Evolutionary conservation across 352 stramenopile species (phyloP), one percentile per base, ranked within the genome.

Genomic region (Pythium rishiriense): DNA sequence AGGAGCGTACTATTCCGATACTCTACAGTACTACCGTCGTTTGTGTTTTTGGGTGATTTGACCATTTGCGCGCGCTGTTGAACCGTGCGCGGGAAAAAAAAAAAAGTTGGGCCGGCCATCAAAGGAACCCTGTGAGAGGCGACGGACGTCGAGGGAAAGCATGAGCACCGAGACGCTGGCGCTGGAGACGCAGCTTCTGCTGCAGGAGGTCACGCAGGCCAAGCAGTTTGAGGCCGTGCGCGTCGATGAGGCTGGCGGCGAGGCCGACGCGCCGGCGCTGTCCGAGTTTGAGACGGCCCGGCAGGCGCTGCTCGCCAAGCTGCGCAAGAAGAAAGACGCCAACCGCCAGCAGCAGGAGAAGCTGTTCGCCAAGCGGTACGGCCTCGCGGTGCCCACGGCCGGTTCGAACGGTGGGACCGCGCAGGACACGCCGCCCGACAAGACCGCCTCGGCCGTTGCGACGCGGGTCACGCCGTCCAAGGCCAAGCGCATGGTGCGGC

Each of bases 161-260:
- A 79, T 77, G 69, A 82, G 72, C 53, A 75, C 69, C 51, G 78
- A 87, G 60, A 74, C 85, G 69, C 35, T 93, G 58, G 84, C 84
- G 57, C 74, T 93, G 39, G 68, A 93, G 75, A 91, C 84, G 66
- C 81, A 93, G 70, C 68, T 91, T 9, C 69, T 93, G 76, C 73
- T 93, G 73, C 81, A 93, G 66, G 76, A 90, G 70, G 81, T 78
- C 49, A 79, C 83, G 61, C 81, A 89, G 55, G 70, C 79, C 35
- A 80, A 70, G 56, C 68, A 76, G 22, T 66, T 74, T 26, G 76
- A 81, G 35, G 69, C 4, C 33, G 33, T 29, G 22, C n/a, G 14
- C 54, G 26, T 28, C 3, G 53, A 50, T 5, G 41, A 14, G 28
- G 25, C 37, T 19, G 41, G 17, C 39, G 42, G 19, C 39, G 53